Evolutionary conservation across 2,329 filamentous ascomycete species (phyloP).

Genomic region (Fusarium setosum): DNA sequence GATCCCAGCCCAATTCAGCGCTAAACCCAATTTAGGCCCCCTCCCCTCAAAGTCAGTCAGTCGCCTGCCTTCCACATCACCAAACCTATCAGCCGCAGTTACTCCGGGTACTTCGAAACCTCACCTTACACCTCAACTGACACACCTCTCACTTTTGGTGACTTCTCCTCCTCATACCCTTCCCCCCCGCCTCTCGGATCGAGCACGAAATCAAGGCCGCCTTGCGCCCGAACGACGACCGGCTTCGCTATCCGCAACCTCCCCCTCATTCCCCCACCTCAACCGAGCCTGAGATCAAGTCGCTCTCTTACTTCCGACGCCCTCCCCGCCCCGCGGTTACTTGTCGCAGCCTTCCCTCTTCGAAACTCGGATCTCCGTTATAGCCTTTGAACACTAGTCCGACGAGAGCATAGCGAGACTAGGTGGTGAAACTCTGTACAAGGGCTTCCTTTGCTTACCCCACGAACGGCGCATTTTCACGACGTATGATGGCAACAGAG

Average conservation of each 20-base stretch:
- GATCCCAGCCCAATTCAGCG: slow-evolving; percentile 32
- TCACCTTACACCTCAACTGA: slow-evolving; percentile 41
- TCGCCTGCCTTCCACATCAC: slow-evolving; percentile 43
- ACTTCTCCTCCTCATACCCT: slow-evolving; percentile 20
- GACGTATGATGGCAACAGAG: slow-evolving; percentile 75
- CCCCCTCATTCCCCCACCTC: slow-evolving; percentile 9
- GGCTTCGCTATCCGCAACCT: slow-evolving; percentile 12
- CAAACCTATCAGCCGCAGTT: slow-evolving; percentile 45
- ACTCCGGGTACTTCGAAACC: slow-evolving; percentile 38
- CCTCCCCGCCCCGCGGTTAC: slow-evolving; percentile 36
- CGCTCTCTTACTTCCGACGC: slow-evolving; percentile 6
- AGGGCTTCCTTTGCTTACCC: slow-evolving; percentile 44
- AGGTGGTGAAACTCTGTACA: slow-evolving; percentile 34
- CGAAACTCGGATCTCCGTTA: slow-evolving; percentile 18
- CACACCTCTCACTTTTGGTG: slow-evolving; percentile 32
- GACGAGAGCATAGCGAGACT: slow-evolving; percentile 32
- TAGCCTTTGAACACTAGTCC: slow-evolving; percentile 29
- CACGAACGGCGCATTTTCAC: slow-evolving; percentile 52
- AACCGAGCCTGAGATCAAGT: slow-evolving; percentile 18
- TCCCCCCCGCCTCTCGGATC: slow-evolving; percentile 23
- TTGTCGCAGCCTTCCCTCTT: slow-evolving; percentile 32
- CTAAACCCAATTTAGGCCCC: slow-evolving; percentile 48
- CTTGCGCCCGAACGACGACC: slow-evolving; percentile 20
- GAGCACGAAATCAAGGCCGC: slow-evolving; percentile 11
- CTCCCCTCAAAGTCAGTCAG: slow-evolving; percentile 21